phyloP scores from a whole-genome alignment of 1,284 basidiomycete species.

The Fomitiporia mediterranea region DNA sequence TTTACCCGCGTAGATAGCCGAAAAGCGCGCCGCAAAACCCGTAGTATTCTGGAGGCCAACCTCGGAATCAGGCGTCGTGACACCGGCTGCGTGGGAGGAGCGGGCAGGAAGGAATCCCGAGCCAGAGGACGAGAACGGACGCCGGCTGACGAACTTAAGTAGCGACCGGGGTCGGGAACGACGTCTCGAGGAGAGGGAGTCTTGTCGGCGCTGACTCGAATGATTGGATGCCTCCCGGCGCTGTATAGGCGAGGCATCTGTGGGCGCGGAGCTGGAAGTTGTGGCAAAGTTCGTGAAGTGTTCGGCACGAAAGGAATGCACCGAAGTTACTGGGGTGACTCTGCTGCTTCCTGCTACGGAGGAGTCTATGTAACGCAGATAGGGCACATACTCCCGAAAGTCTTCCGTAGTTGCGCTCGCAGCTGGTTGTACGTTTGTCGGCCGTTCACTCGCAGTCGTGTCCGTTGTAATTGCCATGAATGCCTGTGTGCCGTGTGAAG shows the following conservation, averaged over 20 bases:
- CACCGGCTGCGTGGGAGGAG: slow-evolving; percentile 6
- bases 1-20: slow-evolving; percentile 16
- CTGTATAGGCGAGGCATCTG: slow-evolving; percentile 7
- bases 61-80: slow-evolving; percentile 12
- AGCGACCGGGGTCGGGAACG: slow-evolving; percentile 16
- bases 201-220: slow-evolving; percentile 4
- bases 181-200: slow-evolving; percentile 2
- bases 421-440: not conserved
- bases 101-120: slow-evolving; percentile 16
- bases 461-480: slow-evolving; percentile 21
- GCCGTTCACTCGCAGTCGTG: not conserved
- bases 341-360: slow-evolving; percentile 12
- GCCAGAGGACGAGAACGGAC: slow-evolving; percentile 20
- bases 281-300: not conserved
- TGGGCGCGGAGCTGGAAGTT: not conserved
- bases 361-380: slow-evolving; percentile 17
- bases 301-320: slow-evolving; percentile 18
- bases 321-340: not conserved
- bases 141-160: slow-evolving; percentile 20
- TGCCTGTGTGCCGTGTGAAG: slow-evolving; percentile 10
- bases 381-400: slow-evolving; percentile 18
- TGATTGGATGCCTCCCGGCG: slow-evolving; percentile 14
- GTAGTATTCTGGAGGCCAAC: slow-evolving; percentile 12
- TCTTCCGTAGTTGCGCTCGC: slow-evolving; percentile 17
- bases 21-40: slow-evolving; percentile 17